Evolutionary conservation across 2,329 filamentous ascomycete species (phyloP).

Genomic region (Claviceps sp.): DNA sequence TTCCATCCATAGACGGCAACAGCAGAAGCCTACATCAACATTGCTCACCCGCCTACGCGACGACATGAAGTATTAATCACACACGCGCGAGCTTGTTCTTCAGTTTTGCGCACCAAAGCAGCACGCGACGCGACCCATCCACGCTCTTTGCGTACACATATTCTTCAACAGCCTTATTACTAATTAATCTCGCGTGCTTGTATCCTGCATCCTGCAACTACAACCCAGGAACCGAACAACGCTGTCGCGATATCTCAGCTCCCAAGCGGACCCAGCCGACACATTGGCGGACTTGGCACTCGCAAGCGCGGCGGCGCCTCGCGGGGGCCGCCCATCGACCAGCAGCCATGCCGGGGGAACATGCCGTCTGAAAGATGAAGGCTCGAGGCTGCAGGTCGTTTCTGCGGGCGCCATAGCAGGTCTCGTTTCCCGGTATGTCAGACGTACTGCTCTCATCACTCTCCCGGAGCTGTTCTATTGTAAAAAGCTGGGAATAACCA

Average conservation of each 20-base stretch:
- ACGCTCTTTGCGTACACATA: no score
- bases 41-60: neutral
- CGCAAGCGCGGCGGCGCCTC: slow-evolving; percentile 1
- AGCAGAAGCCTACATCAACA: neutral
- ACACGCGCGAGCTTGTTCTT: no score
- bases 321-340: slow-evolving; percentile 19
- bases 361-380: slow-evolving; percentile 46
- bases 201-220: no score
- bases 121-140: no score
- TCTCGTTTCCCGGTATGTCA: slow-evolving; percentile 64
- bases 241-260: no score
- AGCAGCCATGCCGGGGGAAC: slow-evolving; percentile 11
- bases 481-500: neutral
- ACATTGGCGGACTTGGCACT: slow-evolving; percentile 5
- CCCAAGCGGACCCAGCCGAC: neutral
- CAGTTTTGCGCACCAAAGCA: neutral
- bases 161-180: no score
- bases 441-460: neutral
- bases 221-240: no score
- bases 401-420: slow-evolving; percentile 54
- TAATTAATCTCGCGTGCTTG: no score
- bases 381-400: slow-evolving; percentile 42
- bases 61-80: neutral
- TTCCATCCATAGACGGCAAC: neutral
- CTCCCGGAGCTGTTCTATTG: neutral